These are phyloP conservation scores for Trichophyton rubrum DNA, from an alignment of 2,329 filamentous ascomycete species.

Conservation along the genomic window DNA sequence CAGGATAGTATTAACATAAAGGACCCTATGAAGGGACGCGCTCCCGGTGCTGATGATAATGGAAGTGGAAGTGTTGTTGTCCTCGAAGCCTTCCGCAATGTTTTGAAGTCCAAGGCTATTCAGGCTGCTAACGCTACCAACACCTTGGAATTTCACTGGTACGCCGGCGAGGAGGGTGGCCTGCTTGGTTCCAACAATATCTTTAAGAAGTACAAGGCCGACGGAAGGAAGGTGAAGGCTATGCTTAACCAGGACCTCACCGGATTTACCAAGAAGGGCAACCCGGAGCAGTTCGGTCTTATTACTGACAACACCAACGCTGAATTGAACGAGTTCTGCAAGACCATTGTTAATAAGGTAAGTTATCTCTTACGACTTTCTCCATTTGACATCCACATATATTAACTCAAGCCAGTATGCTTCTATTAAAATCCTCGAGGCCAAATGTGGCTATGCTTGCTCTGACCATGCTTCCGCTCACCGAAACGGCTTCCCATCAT, in stretches of 20 bases:
- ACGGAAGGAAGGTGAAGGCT: constrained; percentile 66
- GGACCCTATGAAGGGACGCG: constrained; percentile 69
- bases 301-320: constrained; percentile 85
- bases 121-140: constrained; percentile 46
- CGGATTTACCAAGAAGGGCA: constrained; percentile 72
- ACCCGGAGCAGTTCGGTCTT: constrained; percentile 76
- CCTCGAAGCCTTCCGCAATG: constrained; percentile 73
- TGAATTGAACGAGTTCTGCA: constrained; percentile 77
- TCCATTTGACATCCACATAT: not conserved
- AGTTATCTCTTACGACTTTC: constrained; percentile 10
- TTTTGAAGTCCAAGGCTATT: constrained; percentile 61
- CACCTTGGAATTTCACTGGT: constrained; percentile 74
- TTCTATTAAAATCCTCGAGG: constrained; percentile 72
- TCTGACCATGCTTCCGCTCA: constrained; percentile 32
- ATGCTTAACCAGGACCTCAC: constrained; percentile 99
- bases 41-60: constrained; percentile 87
- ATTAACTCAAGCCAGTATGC: constrained; percentile 50
- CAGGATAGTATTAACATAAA: constrained; percentile 80
- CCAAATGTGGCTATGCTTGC: constrained; percentile 73
- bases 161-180: constrained; percentile 46
- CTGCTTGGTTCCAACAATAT: constrained; percentile 80
- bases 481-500: constrained; percentile 52
- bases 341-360: constrained; percentile 63
- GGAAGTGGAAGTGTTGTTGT: constrained; percentile 90
- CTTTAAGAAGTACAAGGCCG: constrained; percentile 66